phyloP scores from a whole-genome alignment of 2,329 filamentous ascomycete species.

The Geosmithia morbida region DNA sequence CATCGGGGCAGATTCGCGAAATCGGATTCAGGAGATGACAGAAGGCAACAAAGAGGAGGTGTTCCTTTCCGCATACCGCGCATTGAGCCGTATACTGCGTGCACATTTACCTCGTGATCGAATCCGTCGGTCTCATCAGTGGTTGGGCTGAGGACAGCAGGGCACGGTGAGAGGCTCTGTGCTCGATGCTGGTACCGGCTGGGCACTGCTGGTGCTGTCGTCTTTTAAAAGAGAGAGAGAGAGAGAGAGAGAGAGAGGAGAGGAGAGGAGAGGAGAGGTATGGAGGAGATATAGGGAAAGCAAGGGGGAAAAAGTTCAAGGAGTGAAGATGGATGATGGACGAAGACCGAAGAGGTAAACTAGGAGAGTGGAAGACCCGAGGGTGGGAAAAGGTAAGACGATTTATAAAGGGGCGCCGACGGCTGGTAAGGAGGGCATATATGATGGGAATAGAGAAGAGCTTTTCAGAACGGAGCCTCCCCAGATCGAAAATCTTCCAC shows the following conservation, averaged over 20 bases:
- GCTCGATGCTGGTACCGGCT: too few species aligned
- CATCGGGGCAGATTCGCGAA: conserved; percentile 29
- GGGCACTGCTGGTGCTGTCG: too few species aligned
- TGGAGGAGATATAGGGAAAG: too few species aligned
- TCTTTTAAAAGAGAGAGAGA: too few species aligned
- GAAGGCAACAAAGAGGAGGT: conserved; percentile 43
- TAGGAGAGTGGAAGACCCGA: too few species aligned
- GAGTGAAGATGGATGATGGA: conserved; percentile 4
- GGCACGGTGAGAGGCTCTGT: too few species aligned
- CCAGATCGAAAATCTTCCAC: background rate
- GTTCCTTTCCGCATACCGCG: conserved; percentile 44
- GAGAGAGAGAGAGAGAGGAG: too few species aligned
- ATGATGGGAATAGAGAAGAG: background rate
- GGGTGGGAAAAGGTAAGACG: too few species aligned
- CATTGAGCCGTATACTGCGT: conserved; percentile 40
- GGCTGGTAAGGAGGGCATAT: too few species aligned
- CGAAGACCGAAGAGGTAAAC: too few species aligned
- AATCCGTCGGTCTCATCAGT: conserved; percentile 5
- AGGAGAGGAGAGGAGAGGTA: too few species aligned
- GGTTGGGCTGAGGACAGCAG: conserved; percentile 5
- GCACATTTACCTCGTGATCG: conserved; percentile 36
- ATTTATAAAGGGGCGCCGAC: background rate
- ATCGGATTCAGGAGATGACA: conserved; percentile 36
- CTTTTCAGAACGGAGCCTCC: background rate
- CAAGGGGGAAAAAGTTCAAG: too few species aligned